Evolutionary conservation across 495 filamentous ascomycete genomes (phyloP).

Genomic region (Aeminium ludgeri): DNA sequence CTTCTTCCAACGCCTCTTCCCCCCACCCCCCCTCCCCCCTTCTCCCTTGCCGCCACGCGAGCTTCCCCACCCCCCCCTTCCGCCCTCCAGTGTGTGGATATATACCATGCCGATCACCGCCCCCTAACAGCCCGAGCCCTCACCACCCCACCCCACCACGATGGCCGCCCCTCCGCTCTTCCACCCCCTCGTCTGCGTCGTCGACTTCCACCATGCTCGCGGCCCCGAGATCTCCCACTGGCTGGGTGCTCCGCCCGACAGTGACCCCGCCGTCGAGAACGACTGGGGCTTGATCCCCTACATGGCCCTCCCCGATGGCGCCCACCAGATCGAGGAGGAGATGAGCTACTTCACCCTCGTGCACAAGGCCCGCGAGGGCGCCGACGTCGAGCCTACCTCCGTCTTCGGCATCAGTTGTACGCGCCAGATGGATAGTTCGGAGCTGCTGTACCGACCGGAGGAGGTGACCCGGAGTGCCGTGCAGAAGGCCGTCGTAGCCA

Average conservation of each 20-base stretch:
- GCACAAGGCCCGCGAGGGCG: conserved; percentile 33
- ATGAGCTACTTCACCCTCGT: conserved; percentile 97
- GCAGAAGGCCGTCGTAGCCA: conserved; percentile 95
- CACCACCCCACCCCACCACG: too few relatives aligned
- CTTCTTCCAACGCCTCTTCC: neutral
- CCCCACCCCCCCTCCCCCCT: neutral
- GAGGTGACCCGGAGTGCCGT: conserved; percentile 93
- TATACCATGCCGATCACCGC: too few relatives aligned
- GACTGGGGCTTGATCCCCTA: conserved; percentile 89
- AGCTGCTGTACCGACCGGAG: conserved; percentile 56
- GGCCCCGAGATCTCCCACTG: conserved; percentile 89
- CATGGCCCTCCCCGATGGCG: conserved; percentile 94
- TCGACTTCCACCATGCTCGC: conserved; percentile 94
- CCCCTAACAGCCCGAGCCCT: too few relatives aligned
- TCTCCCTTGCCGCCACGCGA: too few relatives aligned
- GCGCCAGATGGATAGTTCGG: conserved; percentile 66
- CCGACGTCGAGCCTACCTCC: conserved; percentile 36
- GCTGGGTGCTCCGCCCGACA: conserved; percentile 63
- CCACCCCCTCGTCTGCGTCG: conserved; percentile 61
- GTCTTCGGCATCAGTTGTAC: conserved; percentile 95
- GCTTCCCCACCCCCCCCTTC: too few relatives aligned
- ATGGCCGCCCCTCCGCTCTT: conserved; percentile 12
- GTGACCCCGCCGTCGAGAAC: conserved; percentile 67
- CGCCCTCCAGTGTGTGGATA: too few relatives aligned
- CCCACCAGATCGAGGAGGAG: conserved; percentile 78